Evolutionary conservation across 1,284 basidiomycete genomes (phyloP), one percentile per base, ranked within the genome.

Genomic region (Melanopsichium pennsylvanicum): DNA sequence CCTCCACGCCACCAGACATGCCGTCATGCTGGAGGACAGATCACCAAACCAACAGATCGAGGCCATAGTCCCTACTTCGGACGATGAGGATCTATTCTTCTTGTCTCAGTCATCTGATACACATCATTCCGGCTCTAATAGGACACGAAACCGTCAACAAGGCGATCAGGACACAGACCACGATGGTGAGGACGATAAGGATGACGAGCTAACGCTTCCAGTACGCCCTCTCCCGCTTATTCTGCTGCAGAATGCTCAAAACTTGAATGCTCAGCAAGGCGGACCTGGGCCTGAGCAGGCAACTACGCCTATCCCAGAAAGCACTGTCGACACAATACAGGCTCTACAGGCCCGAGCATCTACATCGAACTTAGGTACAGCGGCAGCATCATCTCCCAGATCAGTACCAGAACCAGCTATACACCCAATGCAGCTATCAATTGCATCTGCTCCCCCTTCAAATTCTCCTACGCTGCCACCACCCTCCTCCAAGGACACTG

Each of bases 1-100:
- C 39, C 7, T 34, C 29, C 18, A 31, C 19, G 18, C 6, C 38
- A 33, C 23, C 27, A 8, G 44, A 35, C n/a, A 63, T 57, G 60
- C 43, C 41, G 48, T 27, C 16, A 63, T 63, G 60, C 39, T 39
- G 37, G 52, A 49, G 18, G 26, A 40, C 10, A 10, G 15, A 16
- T 12, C 34, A 15, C 12, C 21, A 22, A 29, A 10, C 23, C 34
- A 44, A 5, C 47, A 37, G 21, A 18, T 35, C 32, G 7, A 41
- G 39, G 18, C 42, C 56, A 32, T 67, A 10, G 57, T 67, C 0
- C 51, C 63, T 0, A 67, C 63, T 1, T 67, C 63, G 6, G 63
- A 67, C 33, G 57, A 67, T 15, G 63, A 67, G 25, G 63, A 67
- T 12, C 18, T 54, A 10, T 60, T 60, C 44, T 56, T 67, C 25